Percentiles rank a stretch among this genome's conserved stretches.
Conservation (phyloP, 2,329 filamentous ascomycete species). For the Diaporthe helianthi region DNA sequence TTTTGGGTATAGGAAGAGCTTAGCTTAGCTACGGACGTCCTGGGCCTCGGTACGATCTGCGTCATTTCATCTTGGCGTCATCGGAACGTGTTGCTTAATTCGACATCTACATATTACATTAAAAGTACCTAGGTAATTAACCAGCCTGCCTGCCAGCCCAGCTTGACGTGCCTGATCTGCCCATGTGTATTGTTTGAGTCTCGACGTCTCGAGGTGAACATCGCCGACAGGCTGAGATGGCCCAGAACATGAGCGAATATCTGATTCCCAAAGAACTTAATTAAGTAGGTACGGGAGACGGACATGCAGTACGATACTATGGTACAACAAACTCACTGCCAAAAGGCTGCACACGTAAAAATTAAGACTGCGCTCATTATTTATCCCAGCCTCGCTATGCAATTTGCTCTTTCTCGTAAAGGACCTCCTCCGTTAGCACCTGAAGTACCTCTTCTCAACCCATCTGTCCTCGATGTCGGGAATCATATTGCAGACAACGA, state of each 20-base stretch:
- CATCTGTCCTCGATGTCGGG: conserved; percentile 85
- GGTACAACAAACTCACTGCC: background rate
- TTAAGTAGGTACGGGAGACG: too few relatives aligned
- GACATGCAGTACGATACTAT: too few relatives aligned
- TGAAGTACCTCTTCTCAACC: conserved; percentile 89
- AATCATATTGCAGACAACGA: conserved; percentile 84
- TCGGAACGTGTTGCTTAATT: conserved; percentile 15
- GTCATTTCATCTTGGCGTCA: conserved; percentile 22
- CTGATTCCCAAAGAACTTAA: too few relatives aligned
- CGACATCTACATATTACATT: background rate
- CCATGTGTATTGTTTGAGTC: background rate
- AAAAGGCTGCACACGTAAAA: background rate
- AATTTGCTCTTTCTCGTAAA: conserved; percentile 1
- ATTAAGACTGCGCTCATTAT: background rate
- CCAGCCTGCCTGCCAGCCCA: too few relatives aligned
- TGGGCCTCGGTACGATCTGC: background rate
- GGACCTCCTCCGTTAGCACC: conserved; percentile 66
- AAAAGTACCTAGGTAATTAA: too few relatives aligned
- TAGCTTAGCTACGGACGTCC: background rate
- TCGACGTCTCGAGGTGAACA: background rate
- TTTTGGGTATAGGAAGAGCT: background rate
- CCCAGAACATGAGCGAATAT: background rate
- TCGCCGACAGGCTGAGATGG: background rate
- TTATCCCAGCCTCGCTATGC: conserved; percentile 26
- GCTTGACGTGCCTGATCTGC: background rate